These are phyloP conservation scores for Simmondsia chinensis DNA, from an alignment of 148 eudicot genomes.

Conservation along the genomic window DNA sequence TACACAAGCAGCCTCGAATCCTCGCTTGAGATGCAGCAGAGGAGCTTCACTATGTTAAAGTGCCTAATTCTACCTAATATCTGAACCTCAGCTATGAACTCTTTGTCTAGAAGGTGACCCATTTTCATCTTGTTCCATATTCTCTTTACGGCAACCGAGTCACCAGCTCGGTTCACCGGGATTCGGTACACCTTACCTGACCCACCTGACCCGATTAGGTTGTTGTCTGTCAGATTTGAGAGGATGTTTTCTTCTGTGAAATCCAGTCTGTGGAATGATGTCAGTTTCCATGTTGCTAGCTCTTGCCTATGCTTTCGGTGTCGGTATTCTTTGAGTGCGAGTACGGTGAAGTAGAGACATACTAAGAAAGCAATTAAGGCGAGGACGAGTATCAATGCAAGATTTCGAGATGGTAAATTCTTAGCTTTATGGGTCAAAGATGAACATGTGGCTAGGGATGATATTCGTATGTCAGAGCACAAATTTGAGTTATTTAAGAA, in stretches of 20 bases:
- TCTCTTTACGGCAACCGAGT: constrained; percentile 44
- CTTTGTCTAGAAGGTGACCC: constrained; percentile 35
- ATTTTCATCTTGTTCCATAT: constrained; percentile 34
- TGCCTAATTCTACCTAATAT: constrained; percentile 56
- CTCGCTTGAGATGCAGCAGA: constrained; percentile 64
- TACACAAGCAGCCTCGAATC: constrained; percentile 55
- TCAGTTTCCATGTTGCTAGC: constrained; percentile 37
- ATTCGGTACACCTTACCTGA: constrained; percentile 52
- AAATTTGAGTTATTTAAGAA: constrained; percentile 46
- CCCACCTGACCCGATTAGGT: constrained; percentile 64
- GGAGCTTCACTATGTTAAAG: constrained; percentile 63
- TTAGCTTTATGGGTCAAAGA: constrained; percentile 4
- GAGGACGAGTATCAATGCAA: constrained; percentile 31
- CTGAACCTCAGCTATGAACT: constrained; percentile 55
- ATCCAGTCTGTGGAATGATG: constrained; percentile 42
- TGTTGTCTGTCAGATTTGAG: constrained; percentile 34
- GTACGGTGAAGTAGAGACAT: constrained; percentile 17
- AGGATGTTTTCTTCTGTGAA: constrained; percentile 43
- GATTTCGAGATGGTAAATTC: constrained; percentile 16
- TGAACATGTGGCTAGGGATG: constrained; percentile 36
- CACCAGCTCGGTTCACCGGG: constrained; percentile 22
- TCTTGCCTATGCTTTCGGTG: constrained; percentile 21
- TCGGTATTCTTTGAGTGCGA: constrained; percentile 13
- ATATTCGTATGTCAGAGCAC: constrained; percentile 27
- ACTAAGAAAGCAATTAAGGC: constrained; percentile 19